Evolutionary conservation across 495 filamentous ascomycete species (phyloP).

Genomic region (Opeltia flavorubescens): DNA sequence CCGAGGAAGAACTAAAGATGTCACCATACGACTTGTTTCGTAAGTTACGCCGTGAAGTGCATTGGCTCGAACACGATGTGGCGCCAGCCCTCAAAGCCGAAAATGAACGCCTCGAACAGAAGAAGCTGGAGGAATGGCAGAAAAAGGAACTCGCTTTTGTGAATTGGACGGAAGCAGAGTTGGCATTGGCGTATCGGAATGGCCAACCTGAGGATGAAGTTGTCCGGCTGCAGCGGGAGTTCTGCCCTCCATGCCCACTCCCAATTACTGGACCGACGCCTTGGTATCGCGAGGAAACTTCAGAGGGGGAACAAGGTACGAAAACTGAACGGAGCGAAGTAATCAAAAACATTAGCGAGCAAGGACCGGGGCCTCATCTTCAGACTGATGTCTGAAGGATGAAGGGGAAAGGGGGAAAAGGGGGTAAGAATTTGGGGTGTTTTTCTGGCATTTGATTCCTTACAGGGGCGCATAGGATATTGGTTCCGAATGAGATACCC

Average conservation of each 20-base stretch:
- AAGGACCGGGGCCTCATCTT: no score
- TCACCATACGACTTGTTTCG: slow-evolving; percentile 54
- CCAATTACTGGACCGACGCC: slow-evolving; percentile 14
- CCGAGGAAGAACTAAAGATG: slow-evolving; percentile 54
- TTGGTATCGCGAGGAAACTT: slow-evolving; percentile 10
- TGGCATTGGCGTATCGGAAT: slow-evolving; percentile 28
- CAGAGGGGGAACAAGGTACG: background rate
- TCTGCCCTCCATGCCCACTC: slow-evolving; percentile 10
- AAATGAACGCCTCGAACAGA: slow-evolving; percentile 44
- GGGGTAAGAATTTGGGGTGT: no score
- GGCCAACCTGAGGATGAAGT: slow-evolving; percentile 14
- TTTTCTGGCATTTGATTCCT: no score
- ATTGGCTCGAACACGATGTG: slow-evolving; percentile 65
- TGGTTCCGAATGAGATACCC: no score
- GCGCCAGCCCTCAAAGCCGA: slow-evolving; percentile 42
- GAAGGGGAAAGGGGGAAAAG: no score
- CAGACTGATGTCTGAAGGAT: no score
- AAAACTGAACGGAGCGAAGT: background rate
- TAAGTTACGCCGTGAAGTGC: slow-evolving; percentile 61
- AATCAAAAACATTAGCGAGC: background rate
- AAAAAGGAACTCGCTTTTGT: slow-evolving; percentile 63
- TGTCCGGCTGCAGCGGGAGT: slow-evolving; percentile 7
- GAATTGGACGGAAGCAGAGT: slow-evolving; percentile 43
- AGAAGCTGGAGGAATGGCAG: slow-evolving; percentile 63
- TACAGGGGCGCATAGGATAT: no score